A percentile compares a stretch with the other conserved stretches of the same genome.
phyloP scores from a whole-genome alignment of 257 asterid genomes.

The Solanum infundibuliforme region DNA sequence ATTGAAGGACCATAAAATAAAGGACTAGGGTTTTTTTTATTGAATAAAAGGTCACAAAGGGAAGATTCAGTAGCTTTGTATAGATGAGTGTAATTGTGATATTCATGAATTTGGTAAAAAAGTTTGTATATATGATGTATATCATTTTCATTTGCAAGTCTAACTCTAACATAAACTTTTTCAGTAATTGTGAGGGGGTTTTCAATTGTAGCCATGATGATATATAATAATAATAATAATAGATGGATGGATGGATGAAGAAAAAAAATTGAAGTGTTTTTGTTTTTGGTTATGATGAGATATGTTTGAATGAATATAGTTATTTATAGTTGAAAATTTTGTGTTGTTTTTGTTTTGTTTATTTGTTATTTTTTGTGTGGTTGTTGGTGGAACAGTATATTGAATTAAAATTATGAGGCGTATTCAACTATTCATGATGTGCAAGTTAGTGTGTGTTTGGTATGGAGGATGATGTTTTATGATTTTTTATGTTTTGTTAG shows the following conservation, averaged over 20 bases:
- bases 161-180: neutral
- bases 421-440: neutral
- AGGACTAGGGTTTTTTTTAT: slow-evolving; percentile 2
- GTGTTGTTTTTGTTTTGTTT: neutral
- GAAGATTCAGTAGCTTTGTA: slow-evolving; percentile 6
- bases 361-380: neutral
- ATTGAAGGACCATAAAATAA: neutral
- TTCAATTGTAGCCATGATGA: neutral
- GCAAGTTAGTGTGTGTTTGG: neutral
- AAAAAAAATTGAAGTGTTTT: no score
- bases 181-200: neutral
- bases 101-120: slow-evolving; percentile 4
- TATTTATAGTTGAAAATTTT: neutral
- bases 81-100: neutral
- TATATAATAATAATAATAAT: neutral
- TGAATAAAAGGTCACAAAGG: neutral
- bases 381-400: neutral
- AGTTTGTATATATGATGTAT: slow-evolving; percentile 2
- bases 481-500: no score
- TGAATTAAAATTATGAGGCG: neutral
- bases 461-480: neutral
- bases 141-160: slow-evolving; percentile 3
- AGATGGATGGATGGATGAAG: no score
- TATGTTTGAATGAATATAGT: neutral
- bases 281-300: neutral